Base-by-base conservation (phyloP, 345 rosid genomes). In the Salix suchowensis region DNA sequence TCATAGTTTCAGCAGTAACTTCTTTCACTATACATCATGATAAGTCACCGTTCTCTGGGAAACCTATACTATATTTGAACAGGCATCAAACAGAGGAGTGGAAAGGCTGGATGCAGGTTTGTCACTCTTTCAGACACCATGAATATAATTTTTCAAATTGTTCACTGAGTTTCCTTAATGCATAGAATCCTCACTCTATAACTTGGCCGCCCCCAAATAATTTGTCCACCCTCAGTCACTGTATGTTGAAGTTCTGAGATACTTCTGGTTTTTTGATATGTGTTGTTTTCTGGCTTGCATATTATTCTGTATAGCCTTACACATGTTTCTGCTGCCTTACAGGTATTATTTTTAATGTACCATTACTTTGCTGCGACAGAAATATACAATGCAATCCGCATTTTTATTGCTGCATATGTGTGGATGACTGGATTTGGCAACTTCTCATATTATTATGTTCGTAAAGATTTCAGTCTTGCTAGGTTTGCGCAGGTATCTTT, bases 21-120 rank as follows among this genome's bases (percentile, higher is more conserved):
- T 96, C 99, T 5, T 93, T 93, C 91, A 96, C 80, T 55, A 82
- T 89, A 81, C 98, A 95, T 82, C 86, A 82, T 78, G 99, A 96
- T 79, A 92, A 82, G 88, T 93, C 98, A 68, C 92, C 99, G 24
- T 68, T 91, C 85, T 91, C 91, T 0, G 98, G 98, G 74, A 95
- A 95, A 74, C 71, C 96, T 74, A 93, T 95, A 74, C 92, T 90
- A 73, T 93, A 93, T 84, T 83, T 95, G 92, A 95, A 95, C 78
- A 93, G 98, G 76, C 98, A 95, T 89, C 98, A 95, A 86, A 95
- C 99, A 28, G 99, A 96, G 86, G 99, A 96, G 83, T 96, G 99
- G 99, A 96, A 86, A 87, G 99, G 99, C 79, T 96, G 99, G 99
- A 96, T 96, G 99, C 99, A 96, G 99, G 99, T 96, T 82, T 83